Percentiles rank a stretch among this genome's conserved stretches.
These are phyloP conservation scores for Pulicaria dysenterica DNA, from an alignment of 129 eudicot species.

Conservation along the genomic window DNA sequence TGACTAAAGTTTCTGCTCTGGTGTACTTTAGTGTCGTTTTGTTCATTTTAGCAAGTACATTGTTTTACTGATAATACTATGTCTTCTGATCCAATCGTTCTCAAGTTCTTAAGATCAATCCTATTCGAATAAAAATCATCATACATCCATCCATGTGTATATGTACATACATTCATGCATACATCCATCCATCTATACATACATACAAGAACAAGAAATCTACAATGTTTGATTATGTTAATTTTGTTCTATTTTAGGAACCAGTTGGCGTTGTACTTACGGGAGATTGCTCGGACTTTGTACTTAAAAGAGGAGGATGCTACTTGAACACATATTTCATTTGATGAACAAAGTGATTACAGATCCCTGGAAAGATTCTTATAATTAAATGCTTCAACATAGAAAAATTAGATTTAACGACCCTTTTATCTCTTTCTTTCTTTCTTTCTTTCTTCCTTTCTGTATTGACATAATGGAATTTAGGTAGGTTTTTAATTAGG, in stretches of 20 bases:
- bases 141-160: neutral
- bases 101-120: too few species aligned
- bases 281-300: too few species aligned
- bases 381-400: slow-evolving; percentile 18
- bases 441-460: neutral
- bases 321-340: slow-evolving; percentile 21
- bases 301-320: neutral
- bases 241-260: slow-evolving; percentile 28
- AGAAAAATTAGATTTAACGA: slow-evolving; percentile 13
- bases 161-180: neutral
- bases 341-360: slow-evolving; percentile 22
- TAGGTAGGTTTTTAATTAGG: slow-evolving; percentile 24
- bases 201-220: neutral
- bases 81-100: too few species aligned
- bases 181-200: neutral
- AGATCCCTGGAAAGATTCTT: slow-evolving; percentile 12
- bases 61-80: too few species aligned
- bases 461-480: slow-evolving; percentile 20
- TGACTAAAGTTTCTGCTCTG: slow-evolving; percentile 7
- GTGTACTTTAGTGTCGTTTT: neutral
- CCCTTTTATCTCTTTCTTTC: neutral
- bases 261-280: slow-evolving; percentile 16
- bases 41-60: too few species aligned
- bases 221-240: slow-evolving; percentile 3
- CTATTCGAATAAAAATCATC: too few species aligned